phyloP scores from a whole-genome alignment of 371 early-diverging fungal species.

The Zancudomyces culisetae region DNA sequence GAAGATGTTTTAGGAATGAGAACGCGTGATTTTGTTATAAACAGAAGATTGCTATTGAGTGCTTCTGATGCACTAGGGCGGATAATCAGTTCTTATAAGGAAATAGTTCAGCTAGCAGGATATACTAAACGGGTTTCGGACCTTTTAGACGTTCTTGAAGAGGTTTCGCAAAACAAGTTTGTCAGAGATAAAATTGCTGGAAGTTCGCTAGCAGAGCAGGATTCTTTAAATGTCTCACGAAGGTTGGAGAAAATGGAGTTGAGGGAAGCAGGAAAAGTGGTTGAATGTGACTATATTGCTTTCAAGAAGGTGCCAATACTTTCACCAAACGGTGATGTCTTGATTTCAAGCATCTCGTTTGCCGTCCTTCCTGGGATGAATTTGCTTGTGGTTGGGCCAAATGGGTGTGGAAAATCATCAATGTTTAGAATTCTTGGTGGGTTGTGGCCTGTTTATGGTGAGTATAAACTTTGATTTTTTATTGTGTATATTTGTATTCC shows the following conservation, averaged over 20 bases:
- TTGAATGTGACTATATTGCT: constrained; percentile 45
- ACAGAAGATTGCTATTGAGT: constrained; percentile 70
- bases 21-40: constrained; percentile 63
- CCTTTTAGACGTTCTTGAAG: constrained; percentile 45
- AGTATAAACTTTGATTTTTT: neutral
- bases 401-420: constrained; percentile 82
- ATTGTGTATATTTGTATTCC: no score
- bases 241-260: neutral
- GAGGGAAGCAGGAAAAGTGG: constrained; percentile 27
- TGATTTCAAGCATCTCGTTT: constrained; percentile 70
- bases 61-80: constrained; percentile 66
- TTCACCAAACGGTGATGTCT: constrained; percentile 83
- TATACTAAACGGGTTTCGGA: constrained; percentile 73
- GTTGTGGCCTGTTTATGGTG: constrained; percentile 64
- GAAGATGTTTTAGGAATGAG: constrained; percentile 22
- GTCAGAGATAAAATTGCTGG: constrained; percentile 17
- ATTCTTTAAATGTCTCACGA: neutral
- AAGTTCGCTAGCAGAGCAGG: neutral
- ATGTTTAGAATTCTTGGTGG: constrained; percentile 86
- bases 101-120: constrained; percentile 70
- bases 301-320: constrained; percentile 78
- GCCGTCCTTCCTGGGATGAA: constrained; percentile 62
- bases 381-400: constrained; percentile 80
- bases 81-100: constrained; percentile 60
- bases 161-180: constrained; percentile 44